A percentile compares a stretch with the other conserved stretches of the same genome.
These are phyloP conservation scores for Xanthoconium purpureum DNA, from an alignment of 768 basidiomycete species.

Conservation along the genomic window DNA sequence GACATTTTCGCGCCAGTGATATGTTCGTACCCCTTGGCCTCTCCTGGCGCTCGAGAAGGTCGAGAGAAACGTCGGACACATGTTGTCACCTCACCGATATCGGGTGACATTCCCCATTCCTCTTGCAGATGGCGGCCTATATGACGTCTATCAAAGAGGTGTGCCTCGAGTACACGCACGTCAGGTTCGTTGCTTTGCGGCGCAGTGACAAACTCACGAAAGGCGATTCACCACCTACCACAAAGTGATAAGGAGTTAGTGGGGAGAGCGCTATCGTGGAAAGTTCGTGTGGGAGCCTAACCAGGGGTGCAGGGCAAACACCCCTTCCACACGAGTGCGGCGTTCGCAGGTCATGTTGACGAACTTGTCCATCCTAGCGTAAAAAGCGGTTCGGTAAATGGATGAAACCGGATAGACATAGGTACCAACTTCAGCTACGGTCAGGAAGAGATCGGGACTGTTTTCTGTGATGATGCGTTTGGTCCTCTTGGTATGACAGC, in stretches of 20 bases:
- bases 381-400: slow-evolving; percentile 19
- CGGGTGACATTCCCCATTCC: slow-evolving; percentile 66
- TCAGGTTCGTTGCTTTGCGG: not conserved
- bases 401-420: not conserved
- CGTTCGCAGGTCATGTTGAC: slow-evolving; percentile 81
- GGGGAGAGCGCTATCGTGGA: slow-evolving; percentile 75
- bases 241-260: slow-evolving; percentile 77
- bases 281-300: slow-evolving; percentile 61
- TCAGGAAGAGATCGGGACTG: slow-evolving; percentile 71
- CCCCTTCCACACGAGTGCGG: slow-evolving; percentile 56
- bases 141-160: slow-evolving; percentile 79
- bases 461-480: slow-evolving; percentile 81
- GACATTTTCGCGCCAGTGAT: slow-evolving; percentile 78
- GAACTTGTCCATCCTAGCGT: slow-evolving; percentile 75
- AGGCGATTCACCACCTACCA: slow-evolving; percentile 78
- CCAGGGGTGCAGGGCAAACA: slow-evolving; percentile 69
- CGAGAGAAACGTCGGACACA: slow-evolving; percentile 83
- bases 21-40: slow-evolving; percentile 48
- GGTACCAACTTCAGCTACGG: slow-evolving; percentile 67
- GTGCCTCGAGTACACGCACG: slow-evolving; percentile 10
- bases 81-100: slow-evolving; percentile 53
- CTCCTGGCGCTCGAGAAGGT: slow-evolving; percentile 32
- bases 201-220: slow-evolving; percentile 48
- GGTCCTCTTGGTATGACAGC: slow-evolving; percentile 69
- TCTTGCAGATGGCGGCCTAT: slow-evolving; percentile 54